phyloP scores from a whole-genome alignment of 257 asterid species.

The Jacaranda mimosifolia region DNA sequence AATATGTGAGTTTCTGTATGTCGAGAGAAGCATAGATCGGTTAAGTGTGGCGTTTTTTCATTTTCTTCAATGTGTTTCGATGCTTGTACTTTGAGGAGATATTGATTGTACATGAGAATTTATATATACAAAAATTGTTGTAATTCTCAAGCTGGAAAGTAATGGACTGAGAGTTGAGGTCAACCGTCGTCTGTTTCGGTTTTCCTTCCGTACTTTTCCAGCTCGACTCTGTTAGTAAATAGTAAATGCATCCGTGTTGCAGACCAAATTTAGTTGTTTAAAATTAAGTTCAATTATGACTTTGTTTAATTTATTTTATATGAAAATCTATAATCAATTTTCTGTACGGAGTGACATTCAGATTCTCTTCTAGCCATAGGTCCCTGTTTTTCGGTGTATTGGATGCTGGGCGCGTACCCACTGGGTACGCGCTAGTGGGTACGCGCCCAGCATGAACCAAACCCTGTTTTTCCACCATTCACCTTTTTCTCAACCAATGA shows the following conservation, averaged over 20 bases:
- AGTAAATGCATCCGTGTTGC: neutral
- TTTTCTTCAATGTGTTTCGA: conserved; percentile 17
- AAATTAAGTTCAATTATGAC: too few species aligned
- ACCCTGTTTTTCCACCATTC: too few species aligned
- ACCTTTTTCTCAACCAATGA: too few species aligned
- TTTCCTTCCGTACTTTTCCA: neutral
- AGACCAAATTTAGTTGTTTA: neutral
- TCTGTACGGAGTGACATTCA: too few species aligned
- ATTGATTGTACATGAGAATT: neutral
- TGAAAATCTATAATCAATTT: too few species aligned
- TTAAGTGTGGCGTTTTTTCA: neutral
- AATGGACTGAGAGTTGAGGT: neutral
- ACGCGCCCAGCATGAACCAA: too few species aligned
- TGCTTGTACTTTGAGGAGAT: conserved; percentile 20
- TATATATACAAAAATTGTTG: neutral
- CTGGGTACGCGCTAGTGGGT: too few species aligned
- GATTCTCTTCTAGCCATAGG: too few species aligned
- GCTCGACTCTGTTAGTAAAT: neutral
- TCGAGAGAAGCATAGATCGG: neutral
- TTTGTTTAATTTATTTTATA: too few species aligned
- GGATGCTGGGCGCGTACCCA: too few species aligned
- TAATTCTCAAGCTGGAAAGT: neutral
- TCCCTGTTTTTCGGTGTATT: too few species aligned
- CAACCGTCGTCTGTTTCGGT: neutral
- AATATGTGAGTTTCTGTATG: neutral